Evolutionary conservation across 306 rosid species (phyloP).

Genomic region (Vachellia collinsii): DNA sequence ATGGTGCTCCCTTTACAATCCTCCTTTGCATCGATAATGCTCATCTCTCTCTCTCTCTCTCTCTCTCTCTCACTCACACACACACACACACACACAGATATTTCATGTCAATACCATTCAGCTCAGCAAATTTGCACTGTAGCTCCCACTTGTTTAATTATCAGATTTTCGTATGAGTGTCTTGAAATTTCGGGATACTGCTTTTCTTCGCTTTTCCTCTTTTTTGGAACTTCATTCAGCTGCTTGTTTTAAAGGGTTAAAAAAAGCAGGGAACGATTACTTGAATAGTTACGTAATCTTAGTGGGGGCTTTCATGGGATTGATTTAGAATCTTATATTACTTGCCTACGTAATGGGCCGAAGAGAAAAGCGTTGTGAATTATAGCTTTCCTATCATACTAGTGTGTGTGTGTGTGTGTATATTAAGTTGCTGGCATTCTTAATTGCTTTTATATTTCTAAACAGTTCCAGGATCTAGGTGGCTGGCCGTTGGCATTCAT

Average conservation of each 20-base stretch:
- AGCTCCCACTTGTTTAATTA: background rate
- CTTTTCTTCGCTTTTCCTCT: slow-evolving; percentile 30
- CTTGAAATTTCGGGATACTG: background rate
- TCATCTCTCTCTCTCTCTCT: background rate
- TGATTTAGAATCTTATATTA: background rate
- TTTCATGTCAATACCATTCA: slow-evolving; percentile 1
- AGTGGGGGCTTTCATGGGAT: slow-evolving; percentile 7
- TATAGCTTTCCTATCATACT: background rate
- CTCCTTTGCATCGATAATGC: background rate
- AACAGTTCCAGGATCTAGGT: too few species aligned
- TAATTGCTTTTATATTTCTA: background rate
- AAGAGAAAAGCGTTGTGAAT: background rate
- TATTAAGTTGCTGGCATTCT: background rate
- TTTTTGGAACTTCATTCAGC: background rate
- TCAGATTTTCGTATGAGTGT: background rate
- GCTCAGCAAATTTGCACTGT: background rate
- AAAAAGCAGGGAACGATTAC: slow-evolving; percentile 19
- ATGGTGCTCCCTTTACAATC: slow-evolving; percentile 32
- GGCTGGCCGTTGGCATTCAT: background rate
- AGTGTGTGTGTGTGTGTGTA: too few species aligned
- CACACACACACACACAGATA: background rate
- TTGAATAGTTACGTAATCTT: slow-evolving; percentile 37
- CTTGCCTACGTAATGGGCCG: background rate
- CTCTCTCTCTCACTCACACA: too few species aligned
- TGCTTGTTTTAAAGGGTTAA: background rate